Evolutionary conservation across 306 rosid genomes (phyloP).

Genomic region (Pyrus betulifolia): DNA sequence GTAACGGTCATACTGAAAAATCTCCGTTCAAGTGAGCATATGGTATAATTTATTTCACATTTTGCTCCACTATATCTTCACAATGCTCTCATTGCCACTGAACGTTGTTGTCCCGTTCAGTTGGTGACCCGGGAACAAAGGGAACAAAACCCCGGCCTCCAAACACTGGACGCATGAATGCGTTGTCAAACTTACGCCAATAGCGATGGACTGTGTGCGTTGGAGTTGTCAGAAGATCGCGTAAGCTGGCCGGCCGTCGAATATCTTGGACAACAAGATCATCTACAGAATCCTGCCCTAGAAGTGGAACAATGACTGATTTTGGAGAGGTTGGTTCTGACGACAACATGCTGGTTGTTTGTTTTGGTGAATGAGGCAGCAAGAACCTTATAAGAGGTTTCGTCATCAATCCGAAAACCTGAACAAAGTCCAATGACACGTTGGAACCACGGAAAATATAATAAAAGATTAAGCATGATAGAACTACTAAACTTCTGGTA

Average conservation of each 20-base stretch:
- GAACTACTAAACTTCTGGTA: background rate
- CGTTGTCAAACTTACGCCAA: conserved; percentile 85
- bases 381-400: conserved; percentile 78
- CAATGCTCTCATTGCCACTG: conserved; percentile 37
- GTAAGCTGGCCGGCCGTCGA: conserved; percentile 51
- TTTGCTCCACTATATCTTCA: background rate
- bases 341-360: conserved; percentile 37
- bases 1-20: too few species aligned
- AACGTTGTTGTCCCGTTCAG: conserved; percentile 23
- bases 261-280: conserved; percentile 29
- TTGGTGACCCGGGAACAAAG: conserved; percentile 51
- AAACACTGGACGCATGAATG: conserved; percentile 89
- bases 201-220: conserved; percentile 73
- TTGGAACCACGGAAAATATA: background rate
- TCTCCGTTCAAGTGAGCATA: background rate
- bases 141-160: conserved; percentile 98
- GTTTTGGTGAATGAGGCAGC: conserved; percentile 45
- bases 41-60: conserved; percentile 21
- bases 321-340: conserved; percentile 55
- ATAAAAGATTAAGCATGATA: background rate
- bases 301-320: conserved; percentile 56
- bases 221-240: conserved; percentile 64
- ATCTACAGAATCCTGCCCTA: conserved; percentile 56
- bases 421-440: conserved; percentile 8
- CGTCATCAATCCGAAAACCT: conserved; percentile 93